A percentile compares a stretch with the other conserved stretches of the same genome.
phyloP scores from a whole-genome alignment of 345 rosid species.

The Boechera stricta region DNA sequence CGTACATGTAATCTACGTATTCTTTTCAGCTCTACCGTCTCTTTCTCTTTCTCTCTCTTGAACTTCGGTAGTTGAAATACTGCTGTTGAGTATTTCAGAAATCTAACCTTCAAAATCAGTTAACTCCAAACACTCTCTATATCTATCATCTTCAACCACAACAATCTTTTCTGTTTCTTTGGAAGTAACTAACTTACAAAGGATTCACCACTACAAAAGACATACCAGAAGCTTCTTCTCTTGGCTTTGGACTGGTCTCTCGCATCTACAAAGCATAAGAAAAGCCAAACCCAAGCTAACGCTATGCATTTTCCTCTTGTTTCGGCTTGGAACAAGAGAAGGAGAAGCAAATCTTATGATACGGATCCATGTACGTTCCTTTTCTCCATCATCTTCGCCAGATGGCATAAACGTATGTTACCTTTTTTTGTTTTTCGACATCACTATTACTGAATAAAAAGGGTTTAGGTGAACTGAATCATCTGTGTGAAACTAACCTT shows the following conservation, averaged over 20 bases:
- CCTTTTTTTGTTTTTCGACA: neutral
- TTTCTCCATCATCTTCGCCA: conserved; percentile 50
- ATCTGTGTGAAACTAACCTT: conserved; percentile 35
- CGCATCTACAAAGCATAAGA: conserved; percentile 12
- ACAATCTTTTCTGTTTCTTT: conserved; percentile 41
- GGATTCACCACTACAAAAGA: conserved; percentile 8
- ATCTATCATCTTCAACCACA: conserved; percentile 26
- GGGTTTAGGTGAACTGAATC: conserved; percentile 35
- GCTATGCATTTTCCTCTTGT: conserved; percentile 86
- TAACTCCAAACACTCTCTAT: conserved; percentile 36
- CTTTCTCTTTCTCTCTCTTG: conserved; percentile 27
- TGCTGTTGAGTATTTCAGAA: conserved; percentile 57
- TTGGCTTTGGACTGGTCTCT: conserved; percentile 27
- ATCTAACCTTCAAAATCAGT: conserved; percentile 46
- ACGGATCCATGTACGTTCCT: conserved; percentile 80
- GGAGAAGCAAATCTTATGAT: conserved; percentile 88
- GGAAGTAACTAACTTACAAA: conserved; percentile 27
- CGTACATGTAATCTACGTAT: conserved; percentile 55
- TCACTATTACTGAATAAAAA: neutral
- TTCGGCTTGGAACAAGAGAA: conserved; percentile 92
- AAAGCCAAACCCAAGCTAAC: neutral
- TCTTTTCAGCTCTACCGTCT: conserved; percentile 46
- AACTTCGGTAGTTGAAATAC: conserved; percentile 54
- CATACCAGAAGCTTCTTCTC: conserved; percentile 27
- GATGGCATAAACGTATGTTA: conserved; percentile 42